Evolutionary conservation across 2,329 filamentous ascomycete species (phyloP).

Genomic region (Pyricularia sp.): DNA sequence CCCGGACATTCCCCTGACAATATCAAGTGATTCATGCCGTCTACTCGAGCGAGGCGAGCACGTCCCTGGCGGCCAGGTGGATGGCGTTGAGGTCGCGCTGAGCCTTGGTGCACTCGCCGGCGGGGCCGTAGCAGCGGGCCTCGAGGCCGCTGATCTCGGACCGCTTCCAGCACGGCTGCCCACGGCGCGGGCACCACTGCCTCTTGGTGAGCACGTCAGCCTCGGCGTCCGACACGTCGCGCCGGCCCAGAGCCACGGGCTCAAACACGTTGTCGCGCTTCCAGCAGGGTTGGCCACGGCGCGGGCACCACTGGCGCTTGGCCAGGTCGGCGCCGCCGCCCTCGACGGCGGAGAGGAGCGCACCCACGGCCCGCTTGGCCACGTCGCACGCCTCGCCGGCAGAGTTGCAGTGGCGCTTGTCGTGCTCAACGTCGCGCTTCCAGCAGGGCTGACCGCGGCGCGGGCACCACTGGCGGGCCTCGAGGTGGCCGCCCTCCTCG

Average conservation of each 20-base stretch:
- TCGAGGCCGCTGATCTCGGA: constrained; percentile 11
- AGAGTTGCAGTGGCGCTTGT: constrained; percentile 5
- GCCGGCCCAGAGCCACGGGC: constrained; percentile 22
- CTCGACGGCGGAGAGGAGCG: constrained; percentile 6
- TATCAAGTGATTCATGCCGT: background rate
- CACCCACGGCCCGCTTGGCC: constrained; percentile 5
- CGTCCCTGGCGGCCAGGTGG: constrained; percentile 20
- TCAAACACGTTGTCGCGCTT: constrained; percentile 31
- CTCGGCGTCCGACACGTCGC: constrained; percentile 14
- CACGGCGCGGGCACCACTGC: constrained; percentile 13
- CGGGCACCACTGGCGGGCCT: background rate
- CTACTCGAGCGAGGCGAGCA: constrained; percentile 12
- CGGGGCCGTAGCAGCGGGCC: constrained; percentile 20
- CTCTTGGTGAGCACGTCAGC: constrained; percentile 13
- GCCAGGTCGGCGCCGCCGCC: constrained; percentile 4
- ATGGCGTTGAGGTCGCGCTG: constrained; percentile 27
- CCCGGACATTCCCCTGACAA: background rate
- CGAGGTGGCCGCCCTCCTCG: background rate
- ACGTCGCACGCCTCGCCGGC: constrained; percentile 2
- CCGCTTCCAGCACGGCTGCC: constrained; percentile 26
- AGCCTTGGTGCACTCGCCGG: constrained; percentile 20
- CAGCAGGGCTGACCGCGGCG: constrained; percentile 2
- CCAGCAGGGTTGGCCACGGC: constrained; percentile 30
- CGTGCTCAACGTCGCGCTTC: constrained; percentile 3
- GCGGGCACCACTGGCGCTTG: constrained; percentile 21